Evolutionary conservation across 2,329 filamentous ascomycete species (phyloP).

Genomic region (Fusarium verticillioides): DNA sequence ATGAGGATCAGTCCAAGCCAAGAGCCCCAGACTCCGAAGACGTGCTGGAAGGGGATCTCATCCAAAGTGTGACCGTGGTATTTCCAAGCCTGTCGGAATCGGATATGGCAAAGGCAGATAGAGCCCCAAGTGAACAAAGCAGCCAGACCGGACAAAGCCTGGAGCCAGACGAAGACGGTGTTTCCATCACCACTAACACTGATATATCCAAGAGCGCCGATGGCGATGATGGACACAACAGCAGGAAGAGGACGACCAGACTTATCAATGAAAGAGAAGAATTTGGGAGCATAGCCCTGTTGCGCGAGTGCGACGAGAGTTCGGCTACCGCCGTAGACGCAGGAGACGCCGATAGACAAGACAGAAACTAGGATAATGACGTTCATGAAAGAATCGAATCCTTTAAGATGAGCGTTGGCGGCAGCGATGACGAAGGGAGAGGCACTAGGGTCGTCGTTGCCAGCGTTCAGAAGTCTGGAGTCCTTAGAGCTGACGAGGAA

Average conservation of each 20-base stretch:
- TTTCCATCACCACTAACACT: conserved; percentile 57
- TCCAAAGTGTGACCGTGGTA: conserved; percentile 70
- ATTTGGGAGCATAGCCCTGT: conserved; percentile 66
- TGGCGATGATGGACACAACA: conserved; percentile 58
- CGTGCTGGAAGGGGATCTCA: conserved; percentile 73
- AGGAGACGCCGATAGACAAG: conserved; percentile 67
- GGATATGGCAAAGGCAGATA: conserved; percentile 75
- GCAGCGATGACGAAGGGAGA: conserved; percentile 70
- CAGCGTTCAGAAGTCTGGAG: conserved; percentile 59
- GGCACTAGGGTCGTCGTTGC: conserved; percentile 48
- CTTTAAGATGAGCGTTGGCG: conserved; percentile 62
- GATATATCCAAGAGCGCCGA: conserved; percentile 63
- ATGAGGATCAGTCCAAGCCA: conserved; percentile 71
- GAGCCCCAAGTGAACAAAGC: conserved; percentile 77
- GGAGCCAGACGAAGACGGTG: conserved; percentile 72
- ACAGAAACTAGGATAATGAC: conserved; percentile 68
- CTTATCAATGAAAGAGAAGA: conserved; percentile 68
- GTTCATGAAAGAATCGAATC: conserved; percentile 69
- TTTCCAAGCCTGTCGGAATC: conserved; percentile 73
- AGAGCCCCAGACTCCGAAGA: conserved; percentile 71
- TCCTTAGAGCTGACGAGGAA: conserved; percentile 61
- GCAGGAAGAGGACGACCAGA: conserved; percentile 66
- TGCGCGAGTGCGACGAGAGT: conserved; percentile 69
- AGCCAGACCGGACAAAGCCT: conserved; percentile 71
- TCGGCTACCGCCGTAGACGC: conserved; percentile 68